phyloP scores from a whole-genome alignment of 805 yeast genomes.

The Starmerella powellii region DNA sequence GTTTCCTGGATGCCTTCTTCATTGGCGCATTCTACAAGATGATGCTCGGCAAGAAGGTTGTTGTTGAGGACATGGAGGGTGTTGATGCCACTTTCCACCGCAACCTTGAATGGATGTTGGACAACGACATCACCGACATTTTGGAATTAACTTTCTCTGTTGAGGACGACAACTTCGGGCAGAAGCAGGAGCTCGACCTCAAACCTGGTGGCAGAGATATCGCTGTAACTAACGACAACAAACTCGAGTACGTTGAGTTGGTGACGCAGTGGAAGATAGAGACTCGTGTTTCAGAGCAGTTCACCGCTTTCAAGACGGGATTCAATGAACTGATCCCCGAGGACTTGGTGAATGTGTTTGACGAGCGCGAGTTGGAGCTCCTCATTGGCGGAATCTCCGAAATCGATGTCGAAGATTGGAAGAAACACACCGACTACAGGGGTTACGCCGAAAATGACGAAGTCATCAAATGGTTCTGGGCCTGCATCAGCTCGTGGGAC shows the following conservation, averaged over 20 bases:
- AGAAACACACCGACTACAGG: constrained; percentile 95
- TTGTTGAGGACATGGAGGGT: constrained; percentile 94
- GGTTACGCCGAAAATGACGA: constrained; percentile 95
- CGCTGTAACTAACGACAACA: constrained; percentile 78
- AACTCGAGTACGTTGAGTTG: constrained; percentile 87
- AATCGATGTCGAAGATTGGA: constrained; percentile 98
- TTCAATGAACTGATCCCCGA: constrained; percentile 96
- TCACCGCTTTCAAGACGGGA: constrained; percentile 92
- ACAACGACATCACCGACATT: constrained; percentile 81
- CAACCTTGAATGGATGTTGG: constrained; percentile 89
- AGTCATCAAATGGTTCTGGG: constrained; percentile 98
- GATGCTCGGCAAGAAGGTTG: constrained; percentile 92
- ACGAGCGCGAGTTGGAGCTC: constrained; percentile 92
- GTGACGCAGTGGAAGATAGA: constrained; percentile 93
- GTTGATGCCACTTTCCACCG: constrained; percentile 95
- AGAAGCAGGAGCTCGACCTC: constrained; percentile 75
- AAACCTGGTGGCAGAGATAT: constrained; percentile 79
- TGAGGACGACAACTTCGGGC: constrained; percentile 90
- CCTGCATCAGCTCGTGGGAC: constrained; percentile 85
- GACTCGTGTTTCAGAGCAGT: constrained; percentile 88
- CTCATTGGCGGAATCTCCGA: constrained; percentile 97
- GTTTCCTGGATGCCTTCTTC: constrained; percentile 95
- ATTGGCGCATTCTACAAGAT: constrained; percentile 96
- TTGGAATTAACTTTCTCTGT: constrained; percentile 77
- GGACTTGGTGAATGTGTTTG: constrained; percentile 90